Evolutionary conservation across 2,329 filamentous ascomycete species (phyloP).

Genomic region (Colletotrichum truncatum): DNA sequence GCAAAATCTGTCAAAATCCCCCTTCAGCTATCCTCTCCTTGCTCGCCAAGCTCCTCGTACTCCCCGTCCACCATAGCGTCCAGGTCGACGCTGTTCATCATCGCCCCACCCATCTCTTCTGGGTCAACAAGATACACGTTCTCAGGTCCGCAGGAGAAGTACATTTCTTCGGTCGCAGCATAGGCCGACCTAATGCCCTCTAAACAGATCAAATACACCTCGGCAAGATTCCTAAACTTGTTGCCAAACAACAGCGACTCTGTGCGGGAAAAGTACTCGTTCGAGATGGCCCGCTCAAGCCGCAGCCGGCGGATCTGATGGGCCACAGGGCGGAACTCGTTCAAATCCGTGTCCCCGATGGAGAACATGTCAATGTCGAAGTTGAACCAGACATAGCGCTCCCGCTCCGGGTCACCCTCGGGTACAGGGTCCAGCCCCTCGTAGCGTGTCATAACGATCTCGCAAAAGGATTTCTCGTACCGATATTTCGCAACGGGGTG

Average conservation of each 20-base stretch:
- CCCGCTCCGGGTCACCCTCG: neutral
- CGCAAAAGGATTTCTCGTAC: neutral
- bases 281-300: neutral
- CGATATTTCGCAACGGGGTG: neutral
- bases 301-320: neutral
- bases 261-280: neutral
- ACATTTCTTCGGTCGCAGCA: neutral
- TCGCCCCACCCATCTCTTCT: neutral
- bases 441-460: neutral
- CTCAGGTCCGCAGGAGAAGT: neutral
- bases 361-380: neutral
- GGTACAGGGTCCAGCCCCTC: neutral
- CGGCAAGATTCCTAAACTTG: neutral
- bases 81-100: slow-evolving; percentile 1
- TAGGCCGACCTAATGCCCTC: neutral
- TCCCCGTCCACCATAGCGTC: neutral
- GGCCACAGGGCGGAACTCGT: neutral
- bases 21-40: neutral
- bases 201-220: neutral
- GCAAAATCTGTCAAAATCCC: neutral
- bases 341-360: neutral
- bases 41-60: neutral
- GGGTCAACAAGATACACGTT: neutral
- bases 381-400: slow-evolving; percentile 18
- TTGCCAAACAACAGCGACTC: neutral